phyloP scores from a whole-genome alignment of 2,329 filamentous ascomycete species.

The Neoscytalidium dimidiatum region DNA sequence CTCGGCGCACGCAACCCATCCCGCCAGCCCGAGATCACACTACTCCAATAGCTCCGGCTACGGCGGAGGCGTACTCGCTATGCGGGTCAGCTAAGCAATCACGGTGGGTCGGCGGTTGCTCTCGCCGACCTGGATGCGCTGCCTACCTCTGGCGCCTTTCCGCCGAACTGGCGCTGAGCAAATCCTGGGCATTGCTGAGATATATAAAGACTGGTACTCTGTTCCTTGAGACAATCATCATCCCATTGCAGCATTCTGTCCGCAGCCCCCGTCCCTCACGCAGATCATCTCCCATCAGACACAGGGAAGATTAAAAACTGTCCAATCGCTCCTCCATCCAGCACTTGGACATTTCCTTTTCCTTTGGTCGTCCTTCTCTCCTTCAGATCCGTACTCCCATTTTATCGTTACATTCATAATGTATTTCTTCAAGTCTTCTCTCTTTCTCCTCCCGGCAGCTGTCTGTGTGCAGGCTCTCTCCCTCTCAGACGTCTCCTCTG shows the following conservation, averaged over 20 bases:
- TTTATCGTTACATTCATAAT: not conserved
- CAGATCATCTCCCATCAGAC: not conserved
- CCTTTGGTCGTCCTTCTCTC: not conserved
- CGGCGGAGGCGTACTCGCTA: not conserved
- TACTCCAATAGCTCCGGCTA: not conserved
- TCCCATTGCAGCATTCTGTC: not conserved
- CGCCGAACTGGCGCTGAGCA: constrained; percentile 2
- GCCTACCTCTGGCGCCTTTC: not conserved
- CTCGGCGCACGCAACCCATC: not conserved
- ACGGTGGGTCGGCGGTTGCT: constrained; percentile 5
- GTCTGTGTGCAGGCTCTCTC: constrained; percentile 9
- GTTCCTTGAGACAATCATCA: not conserved
- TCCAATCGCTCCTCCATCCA: not conserved
- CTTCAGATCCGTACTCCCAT: not conserved
- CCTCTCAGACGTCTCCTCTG: constrained; percentile 14
- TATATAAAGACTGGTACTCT: not conserved
- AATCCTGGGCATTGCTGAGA: constrained; percentile 6
- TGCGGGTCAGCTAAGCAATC: constrained; percentile 10
- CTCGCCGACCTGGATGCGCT: not conserved
- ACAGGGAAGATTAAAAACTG: not conserved
- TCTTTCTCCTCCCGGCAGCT: not conserved
- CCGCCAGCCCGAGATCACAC: constrained; percentile 14
- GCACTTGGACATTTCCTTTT: not conserved
- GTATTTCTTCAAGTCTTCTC: constrained; percentile 4
- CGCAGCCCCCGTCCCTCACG: not conserved